Evolutionary conservation across 2,329 filamentous ascomycete species (phyloP), one percentile per base, ranked within the genome.

Genomic region (Gaeumannomyces sp.): DNA sequence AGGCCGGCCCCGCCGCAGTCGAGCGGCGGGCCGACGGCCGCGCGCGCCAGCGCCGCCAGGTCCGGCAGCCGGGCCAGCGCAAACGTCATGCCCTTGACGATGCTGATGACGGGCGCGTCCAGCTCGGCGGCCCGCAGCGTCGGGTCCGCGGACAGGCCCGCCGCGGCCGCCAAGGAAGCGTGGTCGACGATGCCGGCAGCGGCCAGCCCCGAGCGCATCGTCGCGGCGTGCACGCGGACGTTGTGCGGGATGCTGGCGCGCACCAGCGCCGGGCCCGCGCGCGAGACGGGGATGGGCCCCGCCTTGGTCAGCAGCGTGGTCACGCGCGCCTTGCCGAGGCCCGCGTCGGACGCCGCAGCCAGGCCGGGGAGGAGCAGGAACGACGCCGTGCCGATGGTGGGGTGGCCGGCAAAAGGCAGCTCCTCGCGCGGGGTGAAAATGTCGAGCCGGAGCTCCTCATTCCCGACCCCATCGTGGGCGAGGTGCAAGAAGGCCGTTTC

Each of bases 61-160:
- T 80, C 81, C 0, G 84, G 79, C 28, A 95, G 78, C 68, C 84
- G 77, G 19, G 90, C 78, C 38, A 91, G 81, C n/a, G 86, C 75
- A 73, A 92, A 93, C 0, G 85, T 85, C 87, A 93, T 89, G 61
- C 90, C 91, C 59, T 85, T 85, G 50, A 92, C 89, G 60, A 93
- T 85, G 68, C 84, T 87, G 65, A 87, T 81, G 25, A 85, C 71
- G 19, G 83, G 81, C 11, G 81, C 79, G 14, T 69, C 66, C 38
- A 77, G 68, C 73, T 80, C 78, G 5, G 75, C 74, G n/a, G 72
- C 64, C 28, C 72, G 71, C 61, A 80, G 72, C 5, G 66, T 67
- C 0, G 67, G 59, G 33, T 75, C 71, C 11, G 67, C 25, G 28
- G 74, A 72, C 16, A 79, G 72, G 27, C 69, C 77, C 7, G 72